phyloP scores from a whole-genome alignment of 768 basidiomycete species.

The Leccinum olivaceopallidum region DNA sequence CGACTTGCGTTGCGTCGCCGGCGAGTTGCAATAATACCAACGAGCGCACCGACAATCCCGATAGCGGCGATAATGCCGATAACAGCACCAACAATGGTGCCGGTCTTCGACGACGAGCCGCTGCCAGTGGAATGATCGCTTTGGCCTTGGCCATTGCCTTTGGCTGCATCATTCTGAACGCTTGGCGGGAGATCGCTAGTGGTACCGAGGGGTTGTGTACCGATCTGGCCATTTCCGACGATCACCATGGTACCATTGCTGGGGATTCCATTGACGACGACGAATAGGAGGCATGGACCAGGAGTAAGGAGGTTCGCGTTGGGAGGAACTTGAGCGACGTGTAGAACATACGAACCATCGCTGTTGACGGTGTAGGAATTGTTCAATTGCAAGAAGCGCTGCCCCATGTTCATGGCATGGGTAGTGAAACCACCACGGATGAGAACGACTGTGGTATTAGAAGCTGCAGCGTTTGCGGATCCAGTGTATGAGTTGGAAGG shows the following conservation, averaged over 20 bases:
- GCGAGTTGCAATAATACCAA: conserved; percentile 50
- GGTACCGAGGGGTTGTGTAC: conserved; percentile 53
- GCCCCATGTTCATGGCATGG: conserved; percentile 89
- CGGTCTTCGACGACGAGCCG: conserved; percentile 27
- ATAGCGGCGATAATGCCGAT: conserved; percentile 33
- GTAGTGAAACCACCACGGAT: conserved; percentile 85
- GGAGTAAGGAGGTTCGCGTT: conserved; percentile 88
- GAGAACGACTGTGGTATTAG: conserved; percentile 76
- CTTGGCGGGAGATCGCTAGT: conserved; percentile 32
- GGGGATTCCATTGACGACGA: conserved; percentile 84
- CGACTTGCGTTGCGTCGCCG: conserved; percentile 47
- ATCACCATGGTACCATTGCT: conserved; percentile 75
- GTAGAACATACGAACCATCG: conserved; percentile 75
- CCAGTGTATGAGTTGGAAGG: conserved; percentile 66
- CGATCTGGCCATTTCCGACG: conserved; percentile 79
- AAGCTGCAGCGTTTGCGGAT: conserved; percentile 65
- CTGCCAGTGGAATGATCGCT: conserved; percentile 13
- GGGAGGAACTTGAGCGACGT: conserved; percentile 81
- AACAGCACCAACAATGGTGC: conserved; percentile 29
- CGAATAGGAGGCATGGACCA: conserved; percentile 83
- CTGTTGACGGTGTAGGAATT: conserved; percentile 80
- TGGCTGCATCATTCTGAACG: conserved; percentile 43
- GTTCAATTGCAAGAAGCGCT: conserved; percentile 82
- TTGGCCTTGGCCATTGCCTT: conserved; percentile 32
- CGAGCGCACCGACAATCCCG: conserved; percentile 31